These are phyloP conservation scores for Pichia sorboxylosa DNA, from an alignment of 1,139 yeast genomes.

Conservation along the genomic window DNA sequence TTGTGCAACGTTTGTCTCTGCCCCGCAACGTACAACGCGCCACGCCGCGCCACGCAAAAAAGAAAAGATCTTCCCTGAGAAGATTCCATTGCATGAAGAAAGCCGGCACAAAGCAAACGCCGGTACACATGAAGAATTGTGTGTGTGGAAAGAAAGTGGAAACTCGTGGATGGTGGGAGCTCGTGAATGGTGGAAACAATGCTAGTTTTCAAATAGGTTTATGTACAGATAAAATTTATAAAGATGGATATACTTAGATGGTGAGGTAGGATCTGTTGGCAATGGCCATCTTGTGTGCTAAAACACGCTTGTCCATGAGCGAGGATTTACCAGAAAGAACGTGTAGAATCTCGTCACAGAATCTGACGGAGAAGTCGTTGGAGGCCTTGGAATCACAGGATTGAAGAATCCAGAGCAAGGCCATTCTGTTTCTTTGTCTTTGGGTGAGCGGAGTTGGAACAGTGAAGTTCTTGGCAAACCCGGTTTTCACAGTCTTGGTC, in stretches of 20 bases:
- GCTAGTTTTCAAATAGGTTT: too few species aligned
- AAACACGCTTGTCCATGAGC: slow-evolving; percentile 74
- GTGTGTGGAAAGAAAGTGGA: too few species aligned
- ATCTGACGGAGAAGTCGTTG: slow-evolving; percentile 72
- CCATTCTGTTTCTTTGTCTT: slow-evolving; percentile 76
- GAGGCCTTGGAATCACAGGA: slow-evolving; percentile 72
- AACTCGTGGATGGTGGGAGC: slow-evolving; percentile 1
- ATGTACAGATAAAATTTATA: too few species aligned
- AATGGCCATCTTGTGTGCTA: slow-evolving; percentile 77
- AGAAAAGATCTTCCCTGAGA: too few species aligned
- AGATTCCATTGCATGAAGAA: too few species aligned
- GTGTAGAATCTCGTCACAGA: slow-evolving; percentile 78
- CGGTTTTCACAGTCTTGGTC: slow-evolving; percentile 69
- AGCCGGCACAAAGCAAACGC: too few species aligned
- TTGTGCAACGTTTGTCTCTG: too few species aligned
- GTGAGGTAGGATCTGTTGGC: slow-evolving; percentile 55
- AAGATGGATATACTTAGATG: slow-evolving; percentile 9
- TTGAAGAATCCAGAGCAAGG: slow-evolving; percentile 83
- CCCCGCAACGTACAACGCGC: too few species aligned
- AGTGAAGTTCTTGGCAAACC: slow-evolving; percentile 69
- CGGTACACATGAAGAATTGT: too few species aligned
- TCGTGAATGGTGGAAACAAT: background rate
- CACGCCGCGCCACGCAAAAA: too few species aligned
- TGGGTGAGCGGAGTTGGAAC: slow-evolving; percentile 77
- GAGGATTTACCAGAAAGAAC: slow-evolving; percentile 72